These are phyloP conservation scores for Colletotrichum noveboracense DNA, from an alignment of 2,329 filamentous ascomycete species.

Conservation along the genomic window DNA sequence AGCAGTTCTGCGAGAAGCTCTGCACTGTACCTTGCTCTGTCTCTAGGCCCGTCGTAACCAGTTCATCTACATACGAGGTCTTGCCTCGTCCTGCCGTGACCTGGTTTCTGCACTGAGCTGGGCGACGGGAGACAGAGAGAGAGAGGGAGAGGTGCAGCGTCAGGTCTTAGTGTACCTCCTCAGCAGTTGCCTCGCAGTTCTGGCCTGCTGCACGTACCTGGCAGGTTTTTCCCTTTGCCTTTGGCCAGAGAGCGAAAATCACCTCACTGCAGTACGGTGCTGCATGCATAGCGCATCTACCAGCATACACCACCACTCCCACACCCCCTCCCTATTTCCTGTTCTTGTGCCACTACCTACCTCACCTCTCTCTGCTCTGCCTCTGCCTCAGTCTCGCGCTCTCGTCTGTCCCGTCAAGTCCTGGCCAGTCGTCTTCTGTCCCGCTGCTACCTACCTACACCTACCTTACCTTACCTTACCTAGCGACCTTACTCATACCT, in stretches of 20 bases:
- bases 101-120: neutral
- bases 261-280: conserved; percentile 18
- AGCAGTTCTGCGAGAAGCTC: neutral
- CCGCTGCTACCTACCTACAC: neutral
- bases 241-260: conserved; percentile 13
- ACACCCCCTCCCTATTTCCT: conserved; percentile 15
- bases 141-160: neutral
- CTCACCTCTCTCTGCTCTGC: conserved; percentile 15
- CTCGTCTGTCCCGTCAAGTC: neutral
- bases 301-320: conserved; percentile 14
- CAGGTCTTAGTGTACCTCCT: neutral
- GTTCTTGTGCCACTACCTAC: neutral
- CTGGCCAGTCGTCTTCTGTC: neutral
- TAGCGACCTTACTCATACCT: conserved; percentile 3
- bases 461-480: neutral
- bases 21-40: conserved; percentile 1
- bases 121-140: neutral
- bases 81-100: conserved; percentile 3
- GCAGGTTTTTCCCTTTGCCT: conserved; percentile 23
- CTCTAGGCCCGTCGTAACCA: conserved; percentile 18
- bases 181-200: neutral
- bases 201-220: neutral
- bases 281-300: conserved; percentile 20
- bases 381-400: conserved; percentile 10
- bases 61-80: neutral